Conservation (phyloP, 2,329 filamentous ascomycete genomes). For the Paracorniculantispora psalliotae region DNA sequence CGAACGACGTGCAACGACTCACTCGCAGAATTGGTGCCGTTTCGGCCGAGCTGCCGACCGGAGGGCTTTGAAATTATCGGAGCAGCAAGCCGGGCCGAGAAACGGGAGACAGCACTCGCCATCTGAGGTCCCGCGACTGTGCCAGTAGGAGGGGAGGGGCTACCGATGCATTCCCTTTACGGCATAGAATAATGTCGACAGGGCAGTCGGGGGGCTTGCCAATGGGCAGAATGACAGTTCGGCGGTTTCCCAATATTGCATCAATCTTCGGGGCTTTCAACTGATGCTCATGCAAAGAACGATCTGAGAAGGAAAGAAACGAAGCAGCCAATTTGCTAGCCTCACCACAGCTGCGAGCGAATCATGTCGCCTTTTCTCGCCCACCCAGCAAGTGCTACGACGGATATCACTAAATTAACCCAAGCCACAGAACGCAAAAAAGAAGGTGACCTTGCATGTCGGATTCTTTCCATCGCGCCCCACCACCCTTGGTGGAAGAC, state of each 20-base stretch:
- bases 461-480: constrained; percentile 7
- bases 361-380: not conserved
- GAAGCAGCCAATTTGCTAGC: not conserved
- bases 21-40: not conserved
- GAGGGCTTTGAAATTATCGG: not conserved
- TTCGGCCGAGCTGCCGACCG: constrained; percentile 9
- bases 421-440: not conserved
- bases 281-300: not conserved
- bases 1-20: not conserved
- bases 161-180: not conserved
- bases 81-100: constrained; percentile 3
- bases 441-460: not conserved
- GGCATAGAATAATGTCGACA: not conserved
- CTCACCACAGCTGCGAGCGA: not conserved
- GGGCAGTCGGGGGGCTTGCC: not conserved
- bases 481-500: not conserved
- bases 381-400: not conserved
- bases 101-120: not conserved
- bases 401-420: not conserved
- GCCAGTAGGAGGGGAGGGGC: not conserved
- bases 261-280: not conserved
- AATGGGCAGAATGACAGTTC: not conserved
- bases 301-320: not conserved
- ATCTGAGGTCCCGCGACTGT: not conserved
- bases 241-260: not conserved